Evolutionary conservation across 1,284 basidiomycete species (phyloP).

Genomic region (Irpex rosettiformis): DNA sequence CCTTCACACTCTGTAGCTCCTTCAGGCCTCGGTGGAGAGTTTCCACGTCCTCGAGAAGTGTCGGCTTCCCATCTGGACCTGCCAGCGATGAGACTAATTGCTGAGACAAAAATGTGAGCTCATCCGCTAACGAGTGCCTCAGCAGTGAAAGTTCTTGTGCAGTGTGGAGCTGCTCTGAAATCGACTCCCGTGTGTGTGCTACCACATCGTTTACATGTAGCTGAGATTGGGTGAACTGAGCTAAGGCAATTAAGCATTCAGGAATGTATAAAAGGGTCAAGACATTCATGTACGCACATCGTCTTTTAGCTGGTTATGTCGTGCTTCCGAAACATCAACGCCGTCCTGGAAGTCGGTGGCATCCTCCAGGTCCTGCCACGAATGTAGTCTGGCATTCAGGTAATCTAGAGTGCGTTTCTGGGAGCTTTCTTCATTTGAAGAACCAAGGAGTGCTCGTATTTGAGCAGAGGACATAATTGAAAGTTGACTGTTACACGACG

Average conservation of each 20-base stretch:
- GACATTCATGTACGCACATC: slow-evolving; percentile 23
- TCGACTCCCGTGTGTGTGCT: slow-evolving; percentile 38
- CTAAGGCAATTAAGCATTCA: slow-evolving; percentile 34
- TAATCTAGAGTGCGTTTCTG: slow-evolving; percentile 37
- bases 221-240: slow-evolving; percentile 58
- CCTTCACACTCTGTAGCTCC: slow-evolving; percentile 70
- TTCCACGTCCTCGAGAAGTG: slow-evolving; percentile 80
- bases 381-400: slow-evolving; percentile 44
- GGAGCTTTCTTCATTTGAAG: slow-evolving; percentile 41
- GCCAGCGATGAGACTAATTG: slow-evolving; percentile 59
- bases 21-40: slow-evolving; percentile 67
- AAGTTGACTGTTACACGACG: neutral
- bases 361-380: slow-evolving; percentile 37
- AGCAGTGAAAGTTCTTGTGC: slow-evolving; percentile 74
- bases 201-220: slow-evolving; percentile 42
- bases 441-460: slow-evolving; percentile 45
- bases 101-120: slow-evolving; percentile 65
- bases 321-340: slow-evolving; percentile 24
- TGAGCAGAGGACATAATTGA: slow-evolving; percentile 45
- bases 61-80: slow-evolving; percentile 44
- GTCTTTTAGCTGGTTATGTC: slow-evolving; percentile 22
- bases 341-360: slow-evolving; percentile 36
- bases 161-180: slow-evolving; percentile 46
- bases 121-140: slow-evolving; percentile 73
- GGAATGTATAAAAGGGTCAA: slow-evolving; percentile 11